phyloP scores from a whole-genome alignment of 2,329 filamentous ascomycete genomes.

The Talaromyces sp. region DNA sequence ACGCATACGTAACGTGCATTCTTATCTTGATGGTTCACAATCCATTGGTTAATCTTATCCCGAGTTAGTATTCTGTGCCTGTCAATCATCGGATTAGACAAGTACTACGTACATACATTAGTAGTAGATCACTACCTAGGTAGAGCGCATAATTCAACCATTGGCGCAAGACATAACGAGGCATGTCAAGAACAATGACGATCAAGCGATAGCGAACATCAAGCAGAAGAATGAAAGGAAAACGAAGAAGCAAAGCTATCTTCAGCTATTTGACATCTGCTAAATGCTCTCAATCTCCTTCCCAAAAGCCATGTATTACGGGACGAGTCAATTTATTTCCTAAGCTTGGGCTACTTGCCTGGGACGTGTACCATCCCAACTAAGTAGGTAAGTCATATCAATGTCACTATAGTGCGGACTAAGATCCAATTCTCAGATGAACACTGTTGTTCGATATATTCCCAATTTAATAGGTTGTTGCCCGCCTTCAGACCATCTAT shows the following conservation, averaged over 20 bases:
- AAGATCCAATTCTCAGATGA: neutral
- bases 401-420: too few relatives aligned
- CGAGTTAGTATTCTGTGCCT: neutral
- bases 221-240: too few relatives aligned
- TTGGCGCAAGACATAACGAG: neutral
- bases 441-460: conserved; percentile 5
- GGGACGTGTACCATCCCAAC: too few relatives aligned
- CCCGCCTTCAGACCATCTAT: conserved; percentile 4
- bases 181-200: neutral
- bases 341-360: too few relatives aligned
- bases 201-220: too few relatives aligned
- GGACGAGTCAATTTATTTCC: too few relatives aligned
- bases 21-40: neutral
- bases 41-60: neutral
- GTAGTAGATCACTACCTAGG: too few relatives aligned
- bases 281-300: too few relatives aligned
- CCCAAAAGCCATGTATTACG: too few relatives aligned
- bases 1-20: neutral
- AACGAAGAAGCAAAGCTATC: too few relatives aligned
- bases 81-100: neutral
- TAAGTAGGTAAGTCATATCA: too few relatives aligned
- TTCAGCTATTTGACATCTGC: too few relatives aligned
- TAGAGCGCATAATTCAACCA: neutral
- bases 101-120: neutral
- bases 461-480: conserved; percentile 6